Percentiles rank a stretch among this genome's conserved stretches.
Conservation (phyloP, 805 yeast species). For the Candida multigemmis region DNA sequence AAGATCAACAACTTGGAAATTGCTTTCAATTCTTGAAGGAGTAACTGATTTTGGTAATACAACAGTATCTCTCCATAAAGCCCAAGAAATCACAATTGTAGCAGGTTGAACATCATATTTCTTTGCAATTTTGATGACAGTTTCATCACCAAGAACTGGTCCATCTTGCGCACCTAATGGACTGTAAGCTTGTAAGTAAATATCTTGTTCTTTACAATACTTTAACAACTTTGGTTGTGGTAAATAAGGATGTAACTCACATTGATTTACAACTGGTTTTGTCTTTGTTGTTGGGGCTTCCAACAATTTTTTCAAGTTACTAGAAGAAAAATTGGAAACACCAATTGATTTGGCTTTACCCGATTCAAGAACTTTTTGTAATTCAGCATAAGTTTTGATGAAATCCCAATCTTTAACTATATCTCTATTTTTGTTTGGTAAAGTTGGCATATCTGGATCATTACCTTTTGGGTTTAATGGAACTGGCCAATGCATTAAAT, state of each 20-base stretch:
- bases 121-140: constrained; percentile 34
- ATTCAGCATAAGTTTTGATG: constrained; percentile 41
- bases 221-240: constrained; percentile 45
- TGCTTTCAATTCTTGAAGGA: constrained; percentile 19
- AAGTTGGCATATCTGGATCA: constrained; percentile 21
- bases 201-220: constrained; percentile 25
- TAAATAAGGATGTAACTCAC: constrained; percentile 52
- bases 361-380: constrained; percentile 49
- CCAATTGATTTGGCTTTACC: constrained; percentile 63
- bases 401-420: constrained; percentile 26
- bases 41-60: constrained; percentile 32
- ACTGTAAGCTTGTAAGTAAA: constrained; percentile 59
- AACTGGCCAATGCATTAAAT: constrained; percentile 76
- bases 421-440: constrained; percentile 26
- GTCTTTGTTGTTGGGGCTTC: constrained; percentile 37
- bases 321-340: constrained; percentile 61
- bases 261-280: constrained; percentile 66
- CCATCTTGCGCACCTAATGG: constrained; percentile 61
- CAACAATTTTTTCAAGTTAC: constrained; percentile 34
- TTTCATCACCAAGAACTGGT: constrained; percentile 39
- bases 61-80: constrained; percentile 43
- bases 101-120: constrained; percentile 38
- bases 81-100: constrained; percentile 51
- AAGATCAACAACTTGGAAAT: constrained; percentile 24
- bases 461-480: constrained; percentile 31